A percentile compares a stretch with the other conserved stretches of the same genome.
phyloP scores from a whole-genome alignment of 164 flowering plant genomes.

The Stephania cephalantha region DNA sequence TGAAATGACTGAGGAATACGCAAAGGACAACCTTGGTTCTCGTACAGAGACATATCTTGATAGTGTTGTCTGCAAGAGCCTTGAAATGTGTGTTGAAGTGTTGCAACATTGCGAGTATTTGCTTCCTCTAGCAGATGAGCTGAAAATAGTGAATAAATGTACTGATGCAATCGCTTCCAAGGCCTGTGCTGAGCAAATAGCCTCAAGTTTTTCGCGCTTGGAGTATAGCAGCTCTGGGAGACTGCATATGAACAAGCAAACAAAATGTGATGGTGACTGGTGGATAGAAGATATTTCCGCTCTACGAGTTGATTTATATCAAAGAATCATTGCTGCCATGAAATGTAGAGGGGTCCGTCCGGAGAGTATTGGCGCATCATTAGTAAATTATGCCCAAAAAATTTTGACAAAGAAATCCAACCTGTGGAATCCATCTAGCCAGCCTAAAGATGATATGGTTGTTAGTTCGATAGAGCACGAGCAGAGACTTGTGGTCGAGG shows the following conservation, averaged over 20 bases:
- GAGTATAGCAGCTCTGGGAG: constrained; percentile 91
- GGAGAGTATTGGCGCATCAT: constrained; percentile 83
- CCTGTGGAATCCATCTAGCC: constrained; percentile 45
- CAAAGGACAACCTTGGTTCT: constrained; percentile 64
- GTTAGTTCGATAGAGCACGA: constrained; percentile 40
- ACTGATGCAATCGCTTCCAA: constrained; percentile 86
- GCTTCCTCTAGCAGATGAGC: constrained; percentile 87
- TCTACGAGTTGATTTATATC: constrained; percentile 72
- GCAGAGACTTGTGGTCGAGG: constrained; percentile 62
- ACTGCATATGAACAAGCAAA: constrained; percentile 64
- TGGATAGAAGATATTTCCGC: constrained; percentile 85
- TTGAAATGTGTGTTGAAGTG: constrained; percentile 71
- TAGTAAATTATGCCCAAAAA: constrained; percentile 71
- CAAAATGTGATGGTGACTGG: constrained; percentile 74
- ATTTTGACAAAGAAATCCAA: constrained; percentile 57
- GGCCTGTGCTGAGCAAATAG: constrained; percentile 84
- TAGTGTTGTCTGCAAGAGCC: constrained; percentile 57
- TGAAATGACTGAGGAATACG: constrained; percentile 84
- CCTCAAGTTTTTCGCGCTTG: constrained; percentile 79
- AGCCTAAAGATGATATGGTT: constrained; percentile 39
- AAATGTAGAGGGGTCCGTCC: constrained; percentile 79
- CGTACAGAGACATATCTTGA: constrained; percentile 78
- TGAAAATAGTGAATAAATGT: constrained; percentile 60
- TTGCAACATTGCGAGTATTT: constrained; percentile 70
- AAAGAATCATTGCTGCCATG: constrained; percentile 73